Evolutionary conservation across 2,329 filamentous ascomycete species (phyloP), one percentile per base, ranked within the genome.

Genomic region (Colletotrichum musicola): DNA sequence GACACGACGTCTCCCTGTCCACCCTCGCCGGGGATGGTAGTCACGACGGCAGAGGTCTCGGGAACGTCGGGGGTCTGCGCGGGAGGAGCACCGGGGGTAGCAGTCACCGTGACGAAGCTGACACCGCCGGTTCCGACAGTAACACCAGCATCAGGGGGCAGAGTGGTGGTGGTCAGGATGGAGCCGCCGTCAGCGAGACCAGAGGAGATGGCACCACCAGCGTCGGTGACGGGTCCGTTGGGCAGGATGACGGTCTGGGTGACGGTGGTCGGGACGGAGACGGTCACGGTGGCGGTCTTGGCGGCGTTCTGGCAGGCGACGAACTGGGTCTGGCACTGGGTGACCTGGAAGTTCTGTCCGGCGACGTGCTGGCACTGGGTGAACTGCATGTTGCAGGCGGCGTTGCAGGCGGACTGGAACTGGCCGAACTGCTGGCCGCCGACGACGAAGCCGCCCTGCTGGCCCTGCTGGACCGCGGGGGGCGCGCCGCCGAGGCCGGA

Each of bases 251-350:
- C 70, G 10, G 70, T 71, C 61, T 69, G 68, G 10, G 68, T 71
- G 9, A 71, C 27, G n/a, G 70, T 71, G 22, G 55, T 66, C 18
- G 69, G 69, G 14, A 71, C 70, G 6, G 68, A 46, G 22, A 71
- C 68, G 3, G 68, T 71, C n/a, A 69, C 64, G 14, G 68, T 71
- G n/a, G 64, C 68, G 25, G 64, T 71, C 47, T 63, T 70, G 10
- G 70, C 70, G 12, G 70, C 64, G 47, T 61, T 63, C 47, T 71
- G 60, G 68, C 70, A 71, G 27, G 64, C 64, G 12, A 68, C 22
- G 18, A 71, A 55, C 38, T 71, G 70, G 18, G 70, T 68, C 68
- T 70, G 68, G 64, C 70, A 71, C 64, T 71, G 70, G 6, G 70
- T 71, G n/a, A 71, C 47, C 55, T 68, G 60, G 53, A 71, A 68